Evolutionary conservation across 2,329 filamentous ascomycete genomes (phyloP).

Genomic region (Colletotrichum acutatum): DNA sequence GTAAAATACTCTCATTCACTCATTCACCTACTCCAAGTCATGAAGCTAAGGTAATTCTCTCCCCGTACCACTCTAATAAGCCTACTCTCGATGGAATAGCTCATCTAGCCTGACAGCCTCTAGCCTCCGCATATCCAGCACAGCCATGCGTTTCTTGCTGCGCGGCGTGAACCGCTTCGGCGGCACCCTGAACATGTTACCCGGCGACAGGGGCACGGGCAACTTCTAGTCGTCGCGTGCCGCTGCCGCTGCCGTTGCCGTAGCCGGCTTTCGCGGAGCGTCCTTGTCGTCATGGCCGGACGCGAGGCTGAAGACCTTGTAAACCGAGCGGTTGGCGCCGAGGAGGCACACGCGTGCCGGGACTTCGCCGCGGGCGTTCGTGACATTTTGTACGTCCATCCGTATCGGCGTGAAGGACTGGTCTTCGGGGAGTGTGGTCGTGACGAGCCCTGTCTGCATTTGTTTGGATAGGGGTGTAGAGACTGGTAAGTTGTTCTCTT

Average conservation of each 20-base stretch:
- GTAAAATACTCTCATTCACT: background rate
- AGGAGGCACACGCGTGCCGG: conserved; percentile 63
- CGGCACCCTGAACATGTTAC: conserved; percentile 32
- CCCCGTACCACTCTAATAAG: background rate
- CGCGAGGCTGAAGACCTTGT: conserved; percentile 58
- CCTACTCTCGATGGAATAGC: conserved; percentile 8
- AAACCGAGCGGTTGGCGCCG: conserved; percentile 57
- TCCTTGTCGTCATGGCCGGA: background rate
- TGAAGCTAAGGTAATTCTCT: background rate
- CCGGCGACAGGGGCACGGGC: conserved; percentile 22
- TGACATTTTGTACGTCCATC: conserved; percentile 63
- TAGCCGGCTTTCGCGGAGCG: background rate
- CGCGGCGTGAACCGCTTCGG: conserved; percentile 33
- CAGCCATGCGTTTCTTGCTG: conserved; percentile 23
- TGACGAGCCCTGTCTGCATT: background rate
- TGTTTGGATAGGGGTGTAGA: background rate
- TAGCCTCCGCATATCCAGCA: background rate
- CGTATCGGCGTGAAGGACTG: conserved; percentile 53
- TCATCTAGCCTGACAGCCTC: conserved; percentile 16
- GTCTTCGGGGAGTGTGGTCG: conserved; percentile 37
- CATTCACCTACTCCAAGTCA: background rate
- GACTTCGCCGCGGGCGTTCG: conserved; percentile 56
- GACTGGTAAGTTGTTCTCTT: conserved; percentile 35
- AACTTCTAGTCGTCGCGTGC: conserved; percentile 21
- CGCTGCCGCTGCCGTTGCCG: background rate